Evolutionary conservation across 306 rosid genomes (phyloP).

Genomic region (Comarum palustre): DNA sequence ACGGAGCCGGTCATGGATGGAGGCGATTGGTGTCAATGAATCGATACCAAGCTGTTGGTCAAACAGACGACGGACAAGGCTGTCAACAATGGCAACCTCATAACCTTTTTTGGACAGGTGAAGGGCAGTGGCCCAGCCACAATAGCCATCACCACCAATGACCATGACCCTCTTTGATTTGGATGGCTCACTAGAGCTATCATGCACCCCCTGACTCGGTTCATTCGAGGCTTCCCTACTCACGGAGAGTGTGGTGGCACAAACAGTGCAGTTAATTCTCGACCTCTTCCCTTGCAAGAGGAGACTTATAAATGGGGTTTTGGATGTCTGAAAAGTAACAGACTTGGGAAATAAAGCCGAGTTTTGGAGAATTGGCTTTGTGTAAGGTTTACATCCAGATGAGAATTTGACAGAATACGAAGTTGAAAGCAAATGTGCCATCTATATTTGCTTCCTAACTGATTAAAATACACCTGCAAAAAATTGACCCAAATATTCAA

Average conservation of each 20-base stretch:
- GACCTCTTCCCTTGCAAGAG: conserved; percentile 40
- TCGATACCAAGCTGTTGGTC: conserved; percentile 89
- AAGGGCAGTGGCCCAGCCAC: conserved; percentile 99
- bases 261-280: conserved; percentile 30
- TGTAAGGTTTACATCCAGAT: conserved; percentile 46
- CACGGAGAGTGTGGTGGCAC: conserved; percentile 56
- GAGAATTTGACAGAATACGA: conserved; percentile 57
- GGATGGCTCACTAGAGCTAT: conserved; percentile 38
- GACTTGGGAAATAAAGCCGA: conserved; percentile 38
- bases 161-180: conserved; percentile 78
- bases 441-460: conserved; percentile 24
- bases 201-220: conserved; percentile 34
- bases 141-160: conserved; percentile 95
- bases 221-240: conserved; percentile 50
- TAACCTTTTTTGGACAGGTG: conserved; percentile 91
- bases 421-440: conserved; percentile 74
- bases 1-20: conserved; percentile 73
- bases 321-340: conserved; percentile 34
- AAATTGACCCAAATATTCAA: conserved; percentile 14
- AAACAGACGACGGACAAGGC: conserved; percentile 80
- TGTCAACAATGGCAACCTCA: conserved; percentile 89
- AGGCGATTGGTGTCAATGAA: conserved; percentile 81
- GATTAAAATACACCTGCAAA: conserved; percentile 36
- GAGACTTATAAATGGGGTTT: conserved; percentile 44
- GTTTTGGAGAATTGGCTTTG: conserved; percentile 41